phyloP scores from a whole-genome alignment of 805 yeast species.

The Metschnikowia matae region DNA sequence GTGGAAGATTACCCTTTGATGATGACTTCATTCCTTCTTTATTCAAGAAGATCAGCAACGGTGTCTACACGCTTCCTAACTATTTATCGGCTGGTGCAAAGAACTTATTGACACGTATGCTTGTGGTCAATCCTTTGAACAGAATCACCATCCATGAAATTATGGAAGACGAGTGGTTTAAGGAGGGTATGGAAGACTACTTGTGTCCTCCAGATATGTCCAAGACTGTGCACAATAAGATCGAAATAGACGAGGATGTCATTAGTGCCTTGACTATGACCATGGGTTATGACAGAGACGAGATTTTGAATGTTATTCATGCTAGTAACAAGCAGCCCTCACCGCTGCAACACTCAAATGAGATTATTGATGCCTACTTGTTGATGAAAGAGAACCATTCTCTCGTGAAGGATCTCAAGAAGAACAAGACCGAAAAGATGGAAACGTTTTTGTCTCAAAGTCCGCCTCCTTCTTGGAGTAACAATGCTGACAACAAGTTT shows the following conservation, averaged over 20 bases:
- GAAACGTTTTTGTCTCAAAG: slow-evolving; percentile 58
- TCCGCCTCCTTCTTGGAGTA: slow-evolving; percentile 51
- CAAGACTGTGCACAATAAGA: slow-evolving; percentile 32
- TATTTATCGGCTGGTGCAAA: slow-evolving; percentile 84
- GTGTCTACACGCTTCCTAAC: slow-evolving; percentile 87
- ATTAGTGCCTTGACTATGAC: slow-evolving; percentile 71
- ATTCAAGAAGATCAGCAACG: slow-evolving; percentile 87
- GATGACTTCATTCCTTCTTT: slow-evolving; percentile 94
- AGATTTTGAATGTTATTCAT: slow-evolving; percentile 67
- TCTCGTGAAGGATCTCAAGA: slow-evolving; percentile 63
- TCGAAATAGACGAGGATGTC: slow-evolving; percentile 68
- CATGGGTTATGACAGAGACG: slow-evolving; percentile 87
- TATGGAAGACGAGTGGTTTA: slow-evolving; percentile 93
- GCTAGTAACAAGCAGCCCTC: slow-evolving; percentile 39
- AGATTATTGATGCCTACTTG: slow-evolving; percentile 81
- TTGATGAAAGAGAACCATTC: slow-evolving; percentile 75
- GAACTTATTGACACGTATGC: slow-evolving; percentile 77
- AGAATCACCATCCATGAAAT: slow-evolving; percentile 91
- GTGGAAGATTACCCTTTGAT: slow-evolving; percentile 93
- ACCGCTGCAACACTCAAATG: slow-evolving; percentile 47
- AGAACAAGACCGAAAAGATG: slow-evolving; percentile 45
- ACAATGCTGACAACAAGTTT: slow-evolving; percentile 10
- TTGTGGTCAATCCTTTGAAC: slow-evolving; percentile 90
- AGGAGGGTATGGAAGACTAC: slow-evolving; percentile 73
- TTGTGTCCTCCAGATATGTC: slow-evolving; percentile 56